A percentile compares a stretch with the other conserved stretches of the same genome.
Evolutionary conservation across 805 yeast genomes (phyloP).

Genomic region (Lipomyces lipofer): DNA sequence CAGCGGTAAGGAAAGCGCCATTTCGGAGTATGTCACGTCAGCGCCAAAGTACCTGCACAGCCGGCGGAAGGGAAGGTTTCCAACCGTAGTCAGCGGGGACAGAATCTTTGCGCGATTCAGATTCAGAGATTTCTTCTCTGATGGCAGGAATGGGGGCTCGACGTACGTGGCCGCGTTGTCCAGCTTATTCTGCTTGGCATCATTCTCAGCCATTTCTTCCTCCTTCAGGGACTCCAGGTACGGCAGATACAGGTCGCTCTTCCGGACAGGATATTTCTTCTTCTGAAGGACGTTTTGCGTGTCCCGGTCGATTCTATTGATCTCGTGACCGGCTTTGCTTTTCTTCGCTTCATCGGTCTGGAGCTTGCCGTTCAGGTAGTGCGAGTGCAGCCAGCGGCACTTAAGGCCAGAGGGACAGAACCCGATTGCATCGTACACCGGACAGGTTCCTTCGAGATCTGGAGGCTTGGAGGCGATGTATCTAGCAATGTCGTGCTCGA

Average conservation of each 20-base stretch:
- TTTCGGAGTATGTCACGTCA: slow-evolving; percentile 90
- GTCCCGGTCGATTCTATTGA: slow-evolving; percentile 59
- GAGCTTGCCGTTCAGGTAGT: slow-evolving; percentile 49
- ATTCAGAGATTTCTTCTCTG: slow-evolving; percentile 79
- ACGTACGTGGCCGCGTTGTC: slow-evolving; percentile 51
- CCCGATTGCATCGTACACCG: slow-evolving; percentile 79
- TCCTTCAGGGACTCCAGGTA: slow-evolving; percentile 63
- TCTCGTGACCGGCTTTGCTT: slow-evolving; percentile 51
- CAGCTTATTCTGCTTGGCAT: slow-evolving; percentile 19
- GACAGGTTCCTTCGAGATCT: slow-evolving; percentile 79
- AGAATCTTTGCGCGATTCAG: slow-evolving; percentile 76
- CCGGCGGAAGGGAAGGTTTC: slow-evolving; percentile 92
- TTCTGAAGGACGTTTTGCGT: slow-evolving; percentile 54
- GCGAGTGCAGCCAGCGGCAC: slow-evolving; percentile 86
- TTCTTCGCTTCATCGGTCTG: slow-evolving; percentile 46
- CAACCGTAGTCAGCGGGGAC: slow-evolving; percentile 96
- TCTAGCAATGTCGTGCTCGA: slow-evolving; percentile 67
- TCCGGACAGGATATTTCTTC: slow-evolving; percentile 59
- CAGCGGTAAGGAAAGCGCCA: slow-evolving; percentile 86
- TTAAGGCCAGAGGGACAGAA: slow-evolving; percentile 90
- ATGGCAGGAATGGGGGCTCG: slow-evolving; percentile 73
- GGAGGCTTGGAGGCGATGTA: slow-evolving; percentile 66
- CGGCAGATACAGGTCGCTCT: slow-evolving; percentile 58
- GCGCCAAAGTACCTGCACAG: slow-evolving; percentile 89
- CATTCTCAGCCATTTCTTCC: slow-evolving; percentile 38